These are phyloP conservation scores for Lecanosticta acicola DNA, from an alignment of 2,329 filamentous ascomycete genomes.

Conservation along the genomic window DNA sequence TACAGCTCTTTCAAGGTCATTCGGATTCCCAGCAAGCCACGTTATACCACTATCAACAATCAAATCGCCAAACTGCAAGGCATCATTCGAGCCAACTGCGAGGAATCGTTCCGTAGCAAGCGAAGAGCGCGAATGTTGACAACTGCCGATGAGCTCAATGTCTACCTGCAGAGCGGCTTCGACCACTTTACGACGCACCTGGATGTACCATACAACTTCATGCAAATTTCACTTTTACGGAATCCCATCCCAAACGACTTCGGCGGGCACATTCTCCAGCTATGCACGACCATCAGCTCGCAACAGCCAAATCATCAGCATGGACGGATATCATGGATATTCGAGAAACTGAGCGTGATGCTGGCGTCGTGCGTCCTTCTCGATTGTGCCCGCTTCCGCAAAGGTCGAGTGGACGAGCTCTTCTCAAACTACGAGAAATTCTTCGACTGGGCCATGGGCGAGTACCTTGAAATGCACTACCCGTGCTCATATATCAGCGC, in stretches of 20 bases:
- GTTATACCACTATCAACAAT: conserved; percentile 45
- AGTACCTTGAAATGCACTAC: conserved; percentile 44
- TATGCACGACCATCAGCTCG: conserved; percentile 40
- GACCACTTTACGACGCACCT: conserved; percentile 46
- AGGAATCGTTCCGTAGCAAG: conserved; percentile 40
- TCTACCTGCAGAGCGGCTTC: conserved; percentile 47
- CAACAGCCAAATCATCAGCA: conserved; percentile 30
- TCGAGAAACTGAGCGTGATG: conserved; percentile 43
- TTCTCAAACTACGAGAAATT: conserved; percentile 41
- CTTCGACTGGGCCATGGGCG: conserved; percentile 39
- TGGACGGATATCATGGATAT: conserved; percentile 34
- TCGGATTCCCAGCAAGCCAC: conserved; percentile 43
- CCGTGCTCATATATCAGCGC: conserved; percentile 40
- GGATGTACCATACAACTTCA: conserved; percentile 48
- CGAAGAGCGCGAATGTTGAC: conserved; percentile 44
- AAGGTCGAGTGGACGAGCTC: conserved; percentile 35
- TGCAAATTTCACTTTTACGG: conserved; percentile 41
- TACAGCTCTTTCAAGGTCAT: conserved; percentile 46
- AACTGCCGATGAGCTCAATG: conserved; percentile 43
- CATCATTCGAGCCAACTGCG: conserved; percentile 40
- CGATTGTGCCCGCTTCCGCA: conserved; percentile 39
- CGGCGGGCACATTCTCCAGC: conserved; percentile 46
- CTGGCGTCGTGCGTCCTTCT: conserved; percentile 49
- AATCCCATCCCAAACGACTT: conserved; percentile 45
- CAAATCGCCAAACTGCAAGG: conserved; percentile 45